phyloP scores from a whole-genome alignment of 306 rosid species.

The Phaseolus lunatus region DNA sequence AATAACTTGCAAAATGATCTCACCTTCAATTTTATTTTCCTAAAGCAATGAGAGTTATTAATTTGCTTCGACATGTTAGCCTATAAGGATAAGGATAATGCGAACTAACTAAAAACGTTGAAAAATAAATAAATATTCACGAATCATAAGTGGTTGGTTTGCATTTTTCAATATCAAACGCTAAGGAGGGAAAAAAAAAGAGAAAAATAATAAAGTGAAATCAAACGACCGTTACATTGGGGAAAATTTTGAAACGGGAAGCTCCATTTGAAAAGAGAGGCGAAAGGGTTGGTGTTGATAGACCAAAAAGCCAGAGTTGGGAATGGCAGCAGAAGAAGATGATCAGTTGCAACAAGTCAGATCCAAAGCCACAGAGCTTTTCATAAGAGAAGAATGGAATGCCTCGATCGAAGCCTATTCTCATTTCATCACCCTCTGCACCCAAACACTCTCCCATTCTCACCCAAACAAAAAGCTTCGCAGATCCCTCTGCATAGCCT shows the following conservation, averaged over 20 bases:
- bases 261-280: slow-evolving; percentile 12
- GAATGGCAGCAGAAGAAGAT: slow-evolving; percentile 63
- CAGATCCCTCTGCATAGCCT: slow-evolving; percentile 74
- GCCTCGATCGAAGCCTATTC: slow-evolving; percentile 65
- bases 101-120: too few relatives aligned
- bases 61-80: too few relatives aligned
- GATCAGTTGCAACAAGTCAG: slow-evolving; percentile 66
- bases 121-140: too few relatives aligned
- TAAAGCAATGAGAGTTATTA: too few relatives aligned
- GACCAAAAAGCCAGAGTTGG: not conserved
- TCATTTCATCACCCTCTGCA: slow-evolving; percentile 67
- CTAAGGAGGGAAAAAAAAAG: not conserved
- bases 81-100: too few relatives aligned
- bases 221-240: not conserved
- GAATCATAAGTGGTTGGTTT: not conserved
- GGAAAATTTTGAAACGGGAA: not conserved
- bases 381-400: slow-evolving; percentile 88
- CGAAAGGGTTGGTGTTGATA: not conserved
- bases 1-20: too few relatives aligned
- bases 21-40: too few relatives aligned
- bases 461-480: slow-evolving; percentile 51
- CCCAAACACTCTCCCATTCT: slow-evolving; percentile 40
- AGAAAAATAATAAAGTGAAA: not conserved
- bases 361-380: slow-evolving; percentile 85
- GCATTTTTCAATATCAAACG: not conserved